Conservation (phyloP, 257 asterid genomes). For the Fraxinus quadrangulata region DNA sequence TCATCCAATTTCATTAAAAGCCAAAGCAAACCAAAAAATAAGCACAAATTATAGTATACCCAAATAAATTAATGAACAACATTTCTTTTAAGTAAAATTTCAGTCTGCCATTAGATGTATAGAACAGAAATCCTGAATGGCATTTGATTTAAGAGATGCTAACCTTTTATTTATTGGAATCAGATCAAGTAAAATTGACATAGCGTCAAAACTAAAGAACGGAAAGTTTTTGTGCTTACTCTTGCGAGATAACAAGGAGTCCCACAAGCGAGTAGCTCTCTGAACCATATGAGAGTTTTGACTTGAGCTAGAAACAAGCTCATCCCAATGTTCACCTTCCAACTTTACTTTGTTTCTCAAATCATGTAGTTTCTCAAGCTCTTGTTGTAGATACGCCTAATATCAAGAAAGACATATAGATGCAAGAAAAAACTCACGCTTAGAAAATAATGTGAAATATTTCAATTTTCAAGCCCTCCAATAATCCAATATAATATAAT, state of each 20-base stretch:
- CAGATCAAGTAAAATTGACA: neutral
- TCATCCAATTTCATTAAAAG: slow-evolving; percentile 20
- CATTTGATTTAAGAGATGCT: slow-evolving; percentile 17
- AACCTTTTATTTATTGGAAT: slow-evolving; percentile 12
- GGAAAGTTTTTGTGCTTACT: slow-evolving; percentile 51
- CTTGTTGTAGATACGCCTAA: slow-evolving; percentile 98
- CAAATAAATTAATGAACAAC: neutral
- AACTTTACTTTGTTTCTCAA: slow-evolving; percentile 89
- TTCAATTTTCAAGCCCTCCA: slow-evolving; percentile 9
- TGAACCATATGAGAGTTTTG: slow-evolving; percentile 99
- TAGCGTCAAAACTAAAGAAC: slow-evolving; percentile 20
- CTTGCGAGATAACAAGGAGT: slow-evolving; percentile 89
- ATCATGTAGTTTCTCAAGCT: slow-evolving; percentile 92
- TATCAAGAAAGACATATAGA: slow-evolving; percentile 31
- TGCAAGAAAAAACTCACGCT: slow-evolving; percentile 19
- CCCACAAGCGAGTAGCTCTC: slow-evolving; percentile 97
- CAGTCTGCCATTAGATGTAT: slow-evolving; percentile 6
- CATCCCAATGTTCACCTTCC: slow-evolving; percentile 99
- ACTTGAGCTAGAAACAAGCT: slow-evolving; percentile 97
- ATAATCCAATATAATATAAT: slow-evolving; percentile 9
- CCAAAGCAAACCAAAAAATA: slow-evolving; percentile 11
- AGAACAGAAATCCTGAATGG: neutral
- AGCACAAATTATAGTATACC: neutral
- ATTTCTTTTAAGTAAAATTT: neutral
- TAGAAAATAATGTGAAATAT: slow-evolving; percentile 13